Base-by-base conservation (phyloP, 2,329 filamentous ascomycete genomes). In the Aspergillus carbonarius region DNA sequence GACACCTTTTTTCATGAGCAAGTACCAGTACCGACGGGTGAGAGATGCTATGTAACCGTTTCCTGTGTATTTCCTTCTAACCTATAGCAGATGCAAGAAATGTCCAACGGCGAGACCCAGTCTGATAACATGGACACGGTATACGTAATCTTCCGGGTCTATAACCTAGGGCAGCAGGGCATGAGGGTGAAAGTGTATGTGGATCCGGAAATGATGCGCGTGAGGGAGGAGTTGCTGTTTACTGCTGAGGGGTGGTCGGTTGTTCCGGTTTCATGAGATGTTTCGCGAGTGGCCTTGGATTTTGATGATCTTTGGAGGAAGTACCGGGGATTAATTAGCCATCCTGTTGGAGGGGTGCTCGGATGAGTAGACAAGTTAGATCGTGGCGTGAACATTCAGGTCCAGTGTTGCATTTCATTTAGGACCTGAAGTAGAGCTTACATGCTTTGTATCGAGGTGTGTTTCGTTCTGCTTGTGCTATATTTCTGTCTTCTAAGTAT, bases 1-100 rank as follows among this genome's bases (percentile, higher is more conserved):
- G 2, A 76, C 73, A 5, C 72, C 76, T 0, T 83, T 84, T 55
- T 83, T 69, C 51, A 76, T 83, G 71, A 82, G 78, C 63, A 73
- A 76, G 32, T 61, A 64, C 1, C 81, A 84, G 63, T 81, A 79
- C 53, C 58, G 68, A 37, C 67, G 70, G 61, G 79, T 80, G 63
- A 64, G 74, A 72, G 30, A 32, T 65, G 12, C n/a, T 9, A 34
- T 8, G 3, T 17, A 20, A n/a, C 12, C 12, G 12, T 25, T 18
- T 20, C 12, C 15, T 5, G 32, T 5, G 27, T 17, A 18, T 30
- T 47, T 17, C 1, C 51, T 30, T 39, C 42, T 58, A 12, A 46
- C 44, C 9, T 23, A 30, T 54, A 46, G 18, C 13, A 62, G 60
- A 53, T 57, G 55, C 51, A 56, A 50, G 40, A 23, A 9, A 49